phyloP scores from a whole-genome alignment of 768 basidiomycete genomes.

The Lentinula boryana region DNA sequence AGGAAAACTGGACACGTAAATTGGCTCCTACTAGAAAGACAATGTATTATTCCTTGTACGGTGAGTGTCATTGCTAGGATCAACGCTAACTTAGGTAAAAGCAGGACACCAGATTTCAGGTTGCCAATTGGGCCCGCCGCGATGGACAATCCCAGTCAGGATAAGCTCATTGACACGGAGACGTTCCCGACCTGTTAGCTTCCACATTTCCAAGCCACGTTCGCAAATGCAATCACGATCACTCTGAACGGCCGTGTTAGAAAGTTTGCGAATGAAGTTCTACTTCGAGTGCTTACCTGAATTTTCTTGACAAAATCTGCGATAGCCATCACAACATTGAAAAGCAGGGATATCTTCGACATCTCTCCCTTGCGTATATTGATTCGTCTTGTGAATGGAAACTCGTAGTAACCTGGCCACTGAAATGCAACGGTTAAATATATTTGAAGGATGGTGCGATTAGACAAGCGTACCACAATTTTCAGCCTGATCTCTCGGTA shows the following conservation, averaged over 20 bases:
- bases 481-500: slow-evolving; percentile 22
- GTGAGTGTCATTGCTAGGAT: neutral
- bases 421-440: slow-evolving; percentile 9
- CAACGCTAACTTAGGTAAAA: slow-evolving; percentile 7
- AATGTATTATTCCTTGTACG: too few species aligned
- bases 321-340: slow-evolving; percentile 22
- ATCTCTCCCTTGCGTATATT: slow-evolving; percentile 25
- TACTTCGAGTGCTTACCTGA: slow-evolving; percentile 19
- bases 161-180: slow-evolving; percentile 25
- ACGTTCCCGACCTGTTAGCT: slow-evolving; percentile 18
- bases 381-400: slow-evolving; percentile 31
- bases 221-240: slow-evolving; percentile 21
- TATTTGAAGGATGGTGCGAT: neutral
- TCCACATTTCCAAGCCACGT: slow-evolving; percentile 32
- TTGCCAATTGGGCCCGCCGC: slow-evolving; percentile 37
- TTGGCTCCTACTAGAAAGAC: too few species aligned
- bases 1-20: too few species aligned
- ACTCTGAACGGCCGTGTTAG: neutral
- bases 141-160: slow-evolving; percentile 32
- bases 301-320: slow-evolving; percentile 23
- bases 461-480: slow-evolving; percentile 13
- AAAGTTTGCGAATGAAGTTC: neutral
- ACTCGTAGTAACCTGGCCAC: slow-evolving; percentile 45
- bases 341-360: slow-evolving; percentile 24
- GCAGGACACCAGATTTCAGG: slow-evolving; percentile 29